These are phyloP conservation scores for Tricladium varicosporioides DNA, from an alignment of 2,329 filamentous ascomycete species.

Conservation along the genomic window DNA sequence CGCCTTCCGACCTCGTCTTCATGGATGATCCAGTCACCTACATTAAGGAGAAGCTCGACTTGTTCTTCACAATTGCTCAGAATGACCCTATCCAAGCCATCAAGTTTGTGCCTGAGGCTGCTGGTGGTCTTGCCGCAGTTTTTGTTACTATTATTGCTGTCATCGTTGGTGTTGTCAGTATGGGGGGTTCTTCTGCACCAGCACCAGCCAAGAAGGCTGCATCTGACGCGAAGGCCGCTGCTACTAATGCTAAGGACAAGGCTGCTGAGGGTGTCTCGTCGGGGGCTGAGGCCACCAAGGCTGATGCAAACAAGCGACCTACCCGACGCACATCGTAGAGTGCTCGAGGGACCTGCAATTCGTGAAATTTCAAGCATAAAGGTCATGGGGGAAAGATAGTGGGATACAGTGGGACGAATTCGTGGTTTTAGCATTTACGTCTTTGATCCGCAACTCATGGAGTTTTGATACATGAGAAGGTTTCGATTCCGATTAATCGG, in stretches of 20 bases:
- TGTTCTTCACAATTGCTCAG: constrained; percentile 82
- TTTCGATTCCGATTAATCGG: constrained; percentile 5
- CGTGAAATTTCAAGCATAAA: not conserved
- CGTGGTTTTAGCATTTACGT: constrained; percentile 15
- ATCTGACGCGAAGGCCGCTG: constrained; percentile 64
- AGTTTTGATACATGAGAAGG: constrained; percentile 9
- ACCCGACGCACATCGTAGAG: constrained; percentile 32
- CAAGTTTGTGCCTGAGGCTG: constrained; percentile 88
- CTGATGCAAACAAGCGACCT: constrained; percentile 31
- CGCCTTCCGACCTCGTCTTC: constrained; percentile 79
- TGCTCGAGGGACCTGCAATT: not conserved
- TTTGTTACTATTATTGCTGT: constrained; percentile 69
- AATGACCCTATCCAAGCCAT: constrained; percentile 78
- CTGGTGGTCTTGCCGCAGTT: constrained; percentile 72
- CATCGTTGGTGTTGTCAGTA: constrained; percentile 63
- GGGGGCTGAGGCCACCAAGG: constrained; percentile 73
- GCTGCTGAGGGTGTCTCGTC: constrained; percentile 55
- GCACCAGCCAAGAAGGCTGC: constrained; percentile 73
- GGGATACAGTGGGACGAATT: constrained; percentile 15
- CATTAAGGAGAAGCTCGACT: constrained; percentile 87
- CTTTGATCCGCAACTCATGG: constrained; percentile 5
- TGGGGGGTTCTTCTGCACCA: constrained; percentile 63
- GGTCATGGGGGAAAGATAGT: constrained; percentile 7
- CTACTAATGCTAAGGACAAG: constrained; percentile 75
- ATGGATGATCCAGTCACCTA: constrained; percentile 84